Evolutionary conservation across 768 basidiomycete genomes (phyloP).

Genomic region (Termitomyces sp.): DNA sequence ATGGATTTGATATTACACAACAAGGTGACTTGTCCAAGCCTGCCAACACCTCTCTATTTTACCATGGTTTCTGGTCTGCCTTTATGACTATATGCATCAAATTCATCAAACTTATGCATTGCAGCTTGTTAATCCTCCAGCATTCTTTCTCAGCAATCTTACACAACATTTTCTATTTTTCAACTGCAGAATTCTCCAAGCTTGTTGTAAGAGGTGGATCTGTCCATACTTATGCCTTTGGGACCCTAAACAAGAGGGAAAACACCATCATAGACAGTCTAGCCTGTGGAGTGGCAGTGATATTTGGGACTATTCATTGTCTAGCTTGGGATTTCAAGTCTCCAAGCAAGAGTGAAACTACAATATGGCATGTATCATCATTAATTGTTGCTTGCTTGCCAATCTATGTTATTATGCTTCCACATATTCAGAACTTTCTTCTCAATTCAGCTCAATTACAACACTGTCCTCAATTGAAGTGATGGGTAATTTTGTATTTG

Average conservation of each 20-base stretch:
- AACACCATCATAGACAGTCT: not conserved
- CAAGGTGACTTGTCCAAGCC: not conserved
- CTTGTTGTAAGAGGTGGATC: not conserved
- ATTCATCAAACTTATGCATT: not conserved
- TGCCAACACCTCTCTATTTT: not conserved
- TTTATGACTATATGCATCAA: not conserved
- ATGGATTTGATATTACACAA: not conserved
- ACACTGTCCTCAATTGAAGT: not conserved
- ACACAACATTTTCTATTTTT: not conserved
- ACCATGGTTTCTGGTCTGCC: not conserved
- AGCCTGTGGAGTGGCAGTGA: not conserved
- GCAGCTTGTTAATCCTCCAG: not conserved
- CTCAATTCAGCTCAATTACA: not conserved
- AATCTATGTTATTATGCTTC: not conserved
- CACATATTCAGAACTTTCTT: not conserved
- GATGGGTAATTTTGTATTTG: not conserved
- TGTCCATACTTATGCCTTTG: not conserved
- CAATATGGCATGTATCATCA: conserved; percentile 18
- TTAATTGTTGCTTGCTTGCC: not conserved
- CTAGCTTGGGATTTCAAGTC: not conserved
- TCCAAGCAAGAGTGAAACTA: not conserved
- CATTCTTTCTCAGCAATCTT: not conserved
- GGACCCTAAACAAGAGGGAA: not conserved
- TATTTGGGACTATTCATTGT: not conserved
- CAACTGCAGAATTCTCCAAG: not conserved